A percentile compares a stretch with the other conserved stretches of the same genome.
These are phyloP conservation scores for Cymbopogon citratus DNA, from an alignment of 176 grass and related monocot genomes.

Conservation along the genomic window DNA sequence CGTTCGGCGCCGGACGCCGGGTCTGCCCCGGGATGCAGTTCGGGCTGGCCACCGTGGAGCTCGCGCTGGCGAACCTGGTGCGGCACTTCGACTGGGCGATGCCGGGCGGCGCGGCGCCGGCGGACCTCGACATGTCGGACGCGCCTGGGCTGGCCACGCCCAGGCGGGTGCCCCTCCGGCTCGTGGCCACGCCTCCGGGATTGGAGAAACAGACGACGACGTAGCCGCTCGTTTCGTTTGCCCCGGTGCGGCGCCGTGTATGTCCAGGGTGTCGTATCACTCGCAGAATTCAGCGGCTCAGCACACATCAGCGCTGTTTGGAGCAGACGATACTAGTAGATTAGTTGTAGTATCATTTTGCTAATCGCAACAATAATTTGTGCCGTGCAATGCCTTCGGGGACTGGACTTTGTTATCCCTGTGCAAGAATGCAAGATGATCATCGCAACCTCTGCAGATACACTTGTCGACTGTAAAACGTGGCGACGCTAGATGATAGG, in stretches of 20 bases:
- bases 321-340: too few relatives aligned
- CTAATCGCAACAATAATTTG: too few relatives aligned
- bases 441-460: too few relatives aligned
- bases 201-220: not conserved
- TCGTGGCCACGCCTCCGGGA: not conserved
- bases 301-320: too few relatives aligned
- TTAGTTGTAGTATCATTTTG: too few relatives aligned
- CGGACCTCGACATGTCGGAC: conserved; percentile 46
- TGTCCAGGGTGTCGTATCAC: not conserved
- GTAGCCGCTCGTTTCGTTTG: too few relatives aligned
- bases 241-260: not conserved
- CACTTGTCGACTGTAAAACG: too few relatives aligned
- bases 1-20: conserved; percentile 44
- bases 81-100: conserved; percentile 52
- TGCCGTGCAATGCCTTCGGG: too few relatives aligned
- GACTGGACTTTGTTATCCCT: too few relatives aligned
- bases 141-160: conserved; percentile 3
- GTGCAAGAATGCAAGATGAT: too few relatives aligned
- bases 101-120: conserved; percentile 8
- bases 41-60: conserved; percentile 38
- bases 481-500: too few relatives aligned
- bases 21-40: conserved; percentile 49
- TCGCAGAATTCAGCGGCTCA: too few relatives aligned
- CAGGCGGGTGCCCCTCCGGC: conserved; percentile 18
- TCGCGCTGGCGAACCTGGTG: conserved; percentile 39